Base-by-base conservation (phyloP, 768 basidiomycete species). In the Suillus placidus region DNA sequence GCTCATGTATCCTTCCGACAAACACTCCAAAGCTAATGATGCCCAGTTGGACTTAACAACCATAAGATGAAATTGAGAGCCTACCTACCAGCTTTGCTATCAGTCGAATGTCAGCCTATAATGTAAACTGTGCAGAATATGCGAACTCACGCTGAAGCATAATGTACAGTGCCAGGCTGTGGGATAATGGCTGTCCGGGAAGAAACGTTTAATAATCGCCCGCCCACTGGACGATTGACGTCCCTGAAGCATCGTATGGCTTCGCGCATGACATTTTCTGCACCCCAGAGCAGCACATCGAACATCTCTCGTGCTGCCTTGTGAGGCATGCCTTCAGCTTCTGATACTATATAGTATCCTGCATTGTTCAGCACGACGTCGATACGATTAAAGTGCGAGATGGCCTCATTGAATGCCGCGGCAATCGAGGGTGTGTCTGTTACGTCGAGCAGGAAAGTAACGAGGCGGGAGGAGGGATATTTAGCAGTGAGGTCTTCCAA, bases 291-390 rank as follows among this genome's bases (percentile, higher is more conserved):
- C 60, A 76, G 67, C 65, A 74, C 72, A 49, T 82, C 82, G 64
- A 84, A 82, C 71, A 78, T 64, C 35, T 67, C 69, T 93, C 95
- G n/a, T 83, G 93, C 51, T 78, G 93, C 63, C 84, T 93, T 62
- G 90, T 96, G 64, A 92, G 95, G 2, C 88, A 95, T 72, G 88
- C 90, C 18, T 80, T 97, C 38, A 90, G 95, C 78, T 91, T 96
- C 82, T 3, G 69, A 75, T 23, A 78, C 62, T 4, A 76, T 69
- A 2, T 61, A 73, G 64, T 71, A 77, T 57, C 70, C 74, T 60
- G 83, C 82, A 61, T 85, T 85, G 63, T 80, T 83, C 62, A 81
- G 73, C 14, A 84, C 83, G 45, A 84, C 78, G 63, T 84, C 84
- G 12, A 83, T 65, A 30, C 80, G 70, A 4, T 76, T 76, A 70